Conservation (phyloP, 495 filamentous ascomycete genomes). For the Penicillium psychrofluorescens region DNA sequence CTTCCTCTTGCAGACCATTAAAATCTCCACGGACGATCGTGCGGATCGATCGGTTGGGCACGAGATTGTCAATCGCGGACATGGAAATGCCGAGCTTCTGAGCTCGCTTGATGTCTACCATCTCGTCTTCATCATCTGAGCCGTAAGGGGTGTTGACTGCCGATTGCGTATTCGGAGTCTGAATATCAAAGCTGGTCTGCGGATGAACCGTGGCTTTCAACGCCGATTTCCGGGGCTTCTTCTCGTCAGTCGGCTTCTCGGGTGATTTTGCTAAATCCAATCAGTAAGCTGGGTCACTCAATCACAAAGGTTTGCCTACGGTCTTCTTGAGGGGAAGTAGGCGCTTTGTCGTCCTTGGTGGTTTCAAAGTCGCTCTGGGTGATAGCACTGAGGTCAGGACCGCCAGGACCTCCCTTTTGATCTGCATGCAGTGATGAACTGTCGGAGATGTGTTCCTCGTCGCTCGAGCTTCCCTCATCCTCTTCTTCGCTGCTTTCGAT, state of each 20-base stretch:
- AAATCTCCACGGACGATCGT: conserved; percentile 88
- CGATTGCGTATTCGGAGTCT: conserved; percentile 42
- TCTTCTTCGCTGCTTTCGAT: conserved; percentile 49
- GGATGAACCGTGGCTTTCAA: conserved; percentile 68
- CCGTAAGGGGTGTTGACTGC: conserved; percentile 69
- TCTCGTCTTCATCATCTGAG: conserved; percentile 80
- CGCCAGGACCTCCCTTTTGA: conserved; percentile 15
- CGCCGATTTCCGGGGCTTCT: conserved; percentile 29
- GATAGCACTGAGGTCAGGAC: conserved; percentile 14
- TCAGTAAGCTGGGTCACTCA: conserved; percentile 1
- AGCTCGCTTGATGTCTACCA: conserved; percentile 75
- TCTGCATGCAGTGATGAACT: conserved; percentile 29
- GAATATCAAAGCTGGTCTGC: conserved; percentile 65
- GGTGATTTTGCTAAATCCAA: conserved; percentile 1
- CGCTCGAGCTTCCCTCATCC: conserved; percentile 37
- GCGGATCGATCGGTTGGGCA: conserved; percentile 74
- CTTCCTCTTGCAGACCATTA: conserved; percentile 60
- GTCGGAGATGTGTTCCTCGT: conserved; percentile 31
- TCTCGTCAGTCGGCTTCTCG: conserved; percentile 3
- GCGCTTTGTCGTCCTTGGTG: conserved; percentile 3
- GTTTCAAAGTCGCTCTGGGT: conserved; percentile 14
- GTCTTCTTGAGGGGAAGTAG: conserved; percentile 43
- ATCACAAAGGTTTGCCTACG: conserved; percentile 43
- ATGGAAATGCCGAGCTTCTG: conserved; percentile 74
- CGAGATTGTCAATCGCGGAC: conserved; percentile 66